Conservation (phyloP, 768 basidiomycete species). For the Amanita rubescens region DNA sequence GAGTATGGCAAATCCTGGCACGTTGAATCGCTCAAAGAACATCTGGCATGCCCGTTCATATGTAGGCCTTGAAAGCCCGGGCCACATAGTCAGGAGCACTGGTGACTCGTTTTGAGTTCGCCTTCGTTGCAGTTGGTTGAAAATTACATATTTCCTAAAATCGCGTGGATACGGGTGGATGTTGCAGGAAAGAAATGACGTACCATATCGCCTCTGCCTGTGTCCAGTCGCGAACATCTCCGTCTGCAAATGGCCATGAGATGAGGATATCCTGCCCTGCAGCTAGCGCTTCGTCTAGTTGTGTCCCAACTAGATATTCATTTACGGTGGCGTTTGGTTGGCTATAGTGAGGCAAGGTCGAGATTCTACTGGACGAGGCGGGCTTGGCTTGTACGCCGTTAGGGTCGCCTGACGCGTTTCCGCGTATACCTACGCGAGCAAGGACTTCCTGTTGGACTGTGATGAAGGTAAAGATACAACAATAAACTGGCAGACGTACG, state of each 20-base stretch:
- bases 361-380: slow-evolving; percentile 39
- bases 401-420: slow-evolving; percentile 29
- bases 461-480: background rate
- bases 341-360: slow-evolving; percentile 37
- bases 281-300: slow-evolving; percentile 73
- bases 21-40: slow-evolving; percentile 91
- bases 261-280: slow-evolving; percentile 66
- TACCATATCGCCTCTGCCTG: slow-evolving; percentile 90
- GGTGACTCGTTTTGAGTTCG: slow-evolving; percentile 87
- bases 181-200: slow-evolving; percentile 16
- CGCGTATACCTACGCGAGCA: slow-evolving; percentile 75
- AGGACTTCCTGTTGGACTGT: slow-evolving; percentile 50
- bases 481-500: slow-evolving; percentile 37
- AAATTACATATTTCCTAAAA: slow-evolving; percentile 78
- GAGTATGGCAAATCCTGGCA: slow-evolving; percentile 71
- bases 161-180: background rate
- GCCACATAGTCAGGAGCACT: slow-evolving; percentile 62
- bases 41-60: slow-evolving; percentile 74
- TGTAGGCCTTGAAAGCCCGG: slow-evolving; percentile 56
- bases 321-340: slow-evolving; percentile 46
- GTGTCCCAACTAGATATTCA: slow-evolving; percentile 77
- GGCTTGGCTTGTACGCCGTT: background rate
- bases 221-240: slow-evolving; percentile 66
- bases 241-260: slow-evolving; percentile 79
- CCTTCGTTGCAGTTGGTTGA: slow-evolving; percentile 63